Evolutionary conservation across 2,329 filamentous ascomycete genomes (phyloP), one percentile per base, ranked within the genome.

Genomic region (Samsoniella hepiali): DNA sequence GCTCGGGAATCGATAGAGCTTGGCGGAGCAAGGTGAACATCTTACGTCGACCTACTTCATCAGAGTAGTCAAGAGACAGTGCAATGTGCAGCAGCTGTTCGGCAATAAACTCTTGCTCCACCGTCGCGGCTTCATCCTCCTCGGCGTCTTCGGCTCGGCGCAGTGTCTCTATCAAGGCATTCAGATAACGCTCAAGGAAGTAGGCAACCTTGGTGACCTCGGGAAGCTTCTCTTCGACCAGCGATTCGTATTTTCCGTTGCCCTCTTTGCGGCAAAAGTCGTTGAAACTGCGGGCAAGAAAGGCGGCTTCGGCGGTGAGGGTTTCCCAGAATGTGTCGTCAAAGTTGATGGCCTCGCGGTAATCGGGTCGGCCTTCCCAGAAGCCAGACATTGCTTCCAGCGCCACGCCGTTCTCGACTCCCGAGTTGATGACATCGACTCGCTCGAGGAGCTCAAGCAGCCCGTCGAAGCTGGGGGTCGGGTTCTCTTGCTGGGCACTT

Each of bases 341-440:
- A 67, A 95, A 92, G 31, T 78, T 81, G 61, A 93, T 82, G 36
- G 84, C 86, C 61, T 93, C 88, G 58, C 88, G 82, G 71, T 93
- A 93, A 72, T 95, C 91, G 3, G 91, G 90, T 22, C 95, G 88
- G 5, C 93, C 91, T 68, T 95, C 91, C 95, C 95, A 99, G 76
- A 99, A 98, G 55, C 92, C 91, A 65, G 86, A 89, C 93, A 99
- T 97, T 1, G 95, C 95, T 72, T 97, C 91, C 9, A 96, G 84
- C 1, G 92, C 94, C 64, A 98, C 91, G 6, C 95, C 96, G 62
- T 90, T 91, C 73, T 97, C 93, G 27, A 90, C 87, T 1, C 93
- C 93, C 5, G 93, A 94, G 73, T 95, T 95, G 67, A 96, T 86
- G 2, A 98, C 88, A 69, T 99, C 93, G 65, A 99, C 95, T 68